A percentile compares a stretch with the other conserved stretches of the same genome.
phyloP scores from a whole-genome alignment of 148 eudicot species.

The Fagopyrum esculentum region DNA sequence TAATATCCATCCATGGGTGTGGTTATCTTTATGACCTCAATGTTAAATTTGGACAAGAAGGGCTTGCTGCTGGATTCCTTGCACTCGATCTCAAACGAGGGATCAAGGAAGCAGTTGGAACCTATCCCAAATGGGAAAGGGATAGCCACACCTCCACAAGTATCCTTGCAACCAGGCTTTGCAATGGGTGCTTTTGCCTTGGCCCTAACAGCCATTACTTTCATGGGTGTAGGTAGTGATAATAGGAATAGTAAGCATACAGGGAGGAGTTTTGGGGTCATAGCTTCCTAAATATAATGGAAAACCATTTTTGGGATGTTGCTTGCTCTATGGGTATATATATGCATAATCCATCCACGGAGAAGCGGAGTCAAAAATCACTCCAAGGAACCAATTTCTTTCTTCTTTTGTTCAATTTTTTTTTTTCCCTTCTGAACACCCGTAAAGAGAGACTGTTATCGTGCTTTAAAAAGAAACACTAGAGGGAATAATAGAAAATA shows the following conservation, averaged over 20 bases:
- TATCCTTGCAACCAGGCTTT: background rate
- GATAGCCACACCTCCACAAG: background rate
- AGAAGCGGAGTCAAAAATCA: no score
- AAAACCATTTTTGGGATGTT: background rate
- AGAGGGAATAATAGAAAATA: no score
- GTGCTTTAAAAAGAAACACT: no score
- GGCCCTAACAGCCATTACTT: background rate
- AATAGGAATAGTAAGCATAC: background rate
- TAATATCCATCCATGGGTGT: no score
- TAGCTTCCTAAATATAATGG: background rate
- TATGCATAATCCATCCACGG: no score
- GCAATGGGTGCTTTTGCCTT: background rate
- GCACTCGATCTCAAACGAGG: constrained; percentile 3
- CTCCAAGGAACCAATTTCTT: no score
- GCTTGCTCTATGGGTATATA: background rate
- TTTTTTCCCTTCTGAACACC: no score
- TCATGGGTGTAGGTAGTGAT: background rate
- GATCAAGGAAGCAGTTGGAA: background rate
- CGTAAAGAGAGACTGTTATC: no score
- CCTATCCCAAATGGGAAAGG: constrained; percentile 8
- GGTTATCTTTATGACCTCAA: background rate
- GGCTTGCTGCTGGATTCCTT: background rate
- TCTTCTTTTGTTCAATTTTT: no score
- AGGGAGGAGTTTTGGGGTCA: background rate
- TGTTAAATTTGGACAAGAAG: background rate